Base-by-base conservation (phyloP, 768 basidiomycete species). In the Sutorius australiensis region DNA sequence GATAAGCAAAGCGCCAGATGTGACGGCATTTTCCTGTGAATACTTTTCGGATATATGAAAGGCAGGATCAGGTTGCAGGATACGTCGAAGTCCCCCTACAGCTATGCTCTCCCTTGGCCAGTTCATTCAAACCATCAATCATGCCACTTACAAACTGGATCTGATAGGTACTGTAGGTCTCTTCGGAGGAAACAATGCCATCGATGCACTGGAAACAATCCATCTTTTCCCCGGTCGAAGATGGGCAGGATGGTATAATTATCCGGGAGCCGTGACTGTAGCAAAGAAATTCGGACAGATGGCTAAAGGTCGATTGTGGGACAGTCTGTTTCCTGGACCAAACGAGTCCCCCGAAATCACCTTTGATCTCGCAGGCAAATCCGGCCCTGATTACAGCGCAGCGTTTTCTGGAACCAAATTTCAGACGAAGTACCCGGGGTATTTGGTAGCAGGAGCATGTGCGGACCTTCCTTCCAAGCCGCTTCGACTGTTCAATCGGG, bases 371-470 rank as follows among this genome's bases (percentile, higher is more conserved):
- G 59, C 56, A 16, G 72, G 67, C 14, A 54, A 57, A 41, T 14
- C n/a, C 34, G 71, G 72, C 2, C 89, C 89, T 38, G 87, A 87
- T 58, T 92, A 81, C 67, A 82, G 83, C 55, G 83, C 86, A 0
- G 81, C 88, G 58, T 83, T n/a, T 72, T 92, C 46, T 78, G 87
- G 67, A 69, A 88, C 57, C 78, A 74, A 50, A 67, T 72, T 39
- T 75, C 67, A 5, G 74, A 80, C 62, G 75, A 80, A 40, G 73
- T 85, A 24, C 70, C 80, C 61, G 82, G 89, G 28, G 77, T 72
- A 48, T 84, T 86, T 71, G 77, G 80, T 19, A 5, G 47, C 55
- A 12, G 47, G 56, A 31, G 41, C 45, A 6, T 59, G 61, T 33
- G 28, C 17, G 13, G 32, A 19, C 0, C 9, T 0, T 12, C n/a